Evolutionary conservation across 129 eudicot species (phyloP).

Genomic region (Artemisia argyi): DNA sequence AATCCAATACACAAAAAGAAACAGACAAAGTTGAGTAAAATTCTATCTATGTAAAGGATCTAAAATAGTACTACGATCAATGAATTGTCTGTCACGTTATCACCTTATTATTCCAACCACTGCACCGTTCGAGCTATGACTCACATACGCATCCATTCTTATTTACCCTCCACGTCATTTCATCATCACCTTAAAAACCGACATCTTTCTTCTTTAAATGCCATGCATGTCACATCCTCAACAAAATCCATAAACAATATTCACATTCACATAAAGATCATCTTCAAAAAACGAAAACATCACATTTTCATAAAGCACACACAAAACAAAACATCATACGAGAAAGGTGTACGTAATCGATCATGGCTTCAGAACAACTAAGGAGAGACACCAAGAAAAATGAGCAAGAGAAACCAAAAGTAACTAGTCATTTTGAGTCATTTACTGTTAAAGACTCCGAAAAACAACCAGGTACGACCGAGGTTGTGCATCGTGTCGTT

Average conservation of each 20-base stretch:
- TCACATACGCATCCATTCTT: not conserved
- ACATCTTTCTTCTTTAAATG: conserved; percentile 6
- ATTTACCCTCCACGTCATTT: conserved; percentile 6
- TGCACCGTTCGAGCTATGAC: too few relatives aligned
- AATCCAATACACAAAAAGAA: too few relatives aligned
- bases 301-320: too few relatives aligned
- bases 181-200: conserved; percentile 12
- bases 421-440: conserved; percentile 55
- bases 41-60: too few relatives aligned
- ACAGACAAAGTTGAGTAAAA: too few relatives aligned
- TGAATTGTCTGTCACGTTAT: too few relatives aligned
- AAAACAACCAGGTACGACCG: conserved; percentile 10
- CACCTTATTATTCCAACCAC: too few relatives aligned
- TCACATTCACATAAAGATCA: not conserved
- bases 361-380: conserved; percentile 60
- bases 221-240: not conserved
- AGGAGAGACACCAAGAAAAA: conserved; percentile 35
- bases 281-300: not conserved
- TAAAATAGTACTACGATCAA: too few relatives aligned
- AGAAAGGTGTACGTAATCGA: not conserved
- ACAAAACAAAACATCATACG: too few relatives aligned
- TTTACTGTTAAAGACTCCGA: conserved; percentile 27
- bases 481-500: conserved; percentile 7
- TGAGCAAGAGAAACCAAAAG: conserved; percentile 43
- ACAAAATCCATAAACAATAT: not conserved